These are phyloP conservation scores for Aspergillus hiratsukae DNA, from an alignment of 2,329 filamentous ascomycete genomes.

Conservation along the genomic window DNA sequence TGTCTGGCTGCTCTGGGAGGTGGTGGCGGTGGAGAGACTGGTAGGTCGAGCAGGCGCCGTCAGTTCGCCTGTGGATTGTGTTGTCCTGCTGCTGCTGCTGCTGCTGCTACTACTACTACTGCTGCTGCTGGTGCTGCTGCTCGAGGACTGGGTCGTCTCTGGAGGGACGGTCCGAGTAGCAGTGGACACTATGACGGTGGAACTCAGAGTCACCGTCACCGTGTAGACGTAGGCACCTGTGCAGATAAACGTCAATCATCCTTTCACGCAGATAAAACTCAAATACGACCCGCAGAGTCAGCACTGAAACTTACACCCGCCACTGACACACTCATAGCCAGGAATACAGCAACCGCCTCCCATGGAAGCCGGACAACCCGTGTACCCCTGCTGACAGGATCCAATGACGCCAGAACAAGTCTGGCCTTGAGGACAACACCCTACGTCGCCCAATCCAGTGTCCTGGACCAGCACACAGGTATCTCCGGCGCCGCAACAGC, in stretches of 20 bases:
- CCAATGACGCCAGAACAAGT: slow-evolving; percentile 50
- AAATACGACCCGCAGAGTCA: neutral
- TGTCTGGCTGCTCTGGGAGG: slow-evolving; percentile 34
- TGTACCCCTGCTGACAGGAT: slow-evolving; percentile 50
- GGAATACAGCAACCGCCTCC: slow-evolving; percentile 62
- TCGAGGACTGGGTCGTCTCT: slow-evolving; percentile 17
- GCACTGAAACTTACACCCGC: slow-evolving; percentile 47
- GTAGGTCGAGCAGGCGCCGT: slow-evolving; percentile 38
- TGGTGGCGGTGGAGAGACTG: slow-evolving; percentile 30
- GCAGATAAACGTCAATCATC: slow-evolving; percentile 1
- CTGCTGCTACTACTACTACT: slow-evolving; percentile 35
- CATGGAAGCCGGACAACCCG: slow-evolving; percentile 49
- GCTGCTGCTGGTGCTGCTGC: slow-evolving; percentile 37
- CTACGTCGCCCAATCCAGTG: slow-evolving; percentile 53
- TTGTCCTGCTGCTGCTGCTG: slow-evolving; percentile 33
- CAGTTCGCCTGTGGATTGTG: slow-evolving; percentile 26
- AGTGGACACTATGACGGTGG: slow-evolving; percentile 28
- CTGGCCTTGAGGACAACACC: slow-evolving; percentile 55
- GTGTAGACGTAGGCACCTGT: slow-evolving; percentile 33
- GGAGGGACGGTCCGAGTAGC: slow-evolving; percentile 28
- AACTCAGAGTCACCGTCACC: slow-evolving; percentile 32
- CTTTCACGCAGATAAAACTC: neutral
- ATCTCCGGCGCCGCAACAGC: slow-evolving; percentile 53
- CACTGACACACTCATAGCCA: slow-evolving; percentile 53
- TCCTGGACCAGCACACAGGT: slow-evolving; percentile 52